Evolutionary conservation across 768 basidiomycete species (phyloP), one percentile per base, ranked within the genome.

Genomic region (Dacryopinax primogenitus): DNA sequence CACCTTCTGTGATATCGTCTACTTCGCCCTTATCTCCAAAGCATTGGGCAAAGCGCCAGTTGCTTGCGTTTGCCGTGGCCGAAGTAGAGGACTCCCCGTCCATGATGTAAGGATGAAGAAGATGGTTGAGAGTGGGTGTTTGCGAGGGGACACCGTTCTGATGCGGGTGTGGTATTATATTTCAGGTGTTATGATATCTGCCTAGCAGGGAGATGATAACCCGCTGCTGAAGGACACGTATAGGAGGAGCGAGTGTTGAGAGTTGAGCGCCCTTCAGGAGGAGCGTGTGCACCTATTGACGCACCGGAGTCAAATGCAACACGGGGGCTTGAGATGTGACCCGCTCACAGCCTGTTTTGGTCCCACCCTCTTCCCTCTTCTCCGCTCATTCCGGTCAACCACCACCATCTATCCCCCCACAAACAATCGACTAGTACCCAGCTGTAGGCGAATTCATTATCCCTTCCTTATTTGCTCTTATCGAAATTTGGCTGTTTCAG

Each of bases 11-110:
- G 74, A 99, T 98, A 76, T 99, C 96, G 74, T 97, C 96, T 35
- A 98, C 95, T 76, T 96, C 90, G 71, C 90, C 95, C 83, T 99
- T 99, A 83, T 99, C 96, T 69, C 96, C 96, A 74, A 99, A 99
- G 79, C 96, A 99, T 74, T 99, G 96, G 64, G 96, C 95, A 78
- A 99, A 99, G 72, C 95, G 87, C 96, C 96, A 99, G 71, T 87
- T 88, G 28, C 66, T 65, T 62, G 71, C 67, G 16, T 65, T 45
- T 15, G 35, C 23, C 39, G 33, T 35, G 18, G 64, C 33, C 23
- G 47, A 65, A 26, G 45, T 36, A 23, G 64, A 58, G 21, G 51
- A 30, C 32, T 58, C 51, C 51, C 51, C 51, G 30, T 58, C 36
- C 51, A 58, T 58, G 51, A 11, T 58, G 26, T 30, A 13, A 6